Conservation (phyloP, 208 protist genomes). For the Phytomonas serpens region DNA sequence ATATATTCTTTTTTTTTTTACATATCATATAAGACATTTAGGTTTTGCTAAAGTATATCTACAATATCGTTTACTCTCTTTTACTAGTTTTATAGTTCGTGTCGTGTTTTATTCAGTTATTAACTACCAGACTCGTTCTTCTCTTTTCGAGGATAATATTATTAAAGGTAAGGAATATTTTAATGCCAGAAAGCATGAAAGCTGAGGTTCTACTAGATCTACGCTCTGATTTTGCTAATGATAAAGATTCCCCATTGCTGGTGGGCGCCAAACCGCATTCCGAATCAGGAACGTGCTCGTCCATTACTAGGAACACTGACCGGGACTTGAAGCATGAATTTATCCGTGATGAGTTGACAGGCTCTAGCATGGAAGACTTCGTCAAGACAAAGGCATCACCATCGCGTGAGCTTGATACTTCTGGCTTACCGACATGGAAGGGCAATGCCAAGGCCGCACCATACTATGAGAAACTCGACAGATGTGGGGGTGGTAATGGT, state of each 20-base stretch:
- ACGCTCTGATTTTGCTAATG: not conserved
- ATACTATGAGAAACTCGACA: not conserved
- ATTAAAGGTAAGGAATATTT: not conserved
- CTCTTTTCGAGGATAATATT: not conserved
- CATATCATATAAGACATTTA: slow-evolving; percentile 1
- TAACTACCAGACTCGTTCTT: slow-evolving; percentile 1
- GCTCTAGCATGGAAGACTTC: not conserved
- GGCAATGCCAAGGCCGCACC: not conserved
- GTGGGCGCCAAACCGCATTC: not conserved
- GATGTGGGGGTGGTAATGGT: not conserved
- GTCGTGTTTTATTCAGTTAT: slow-evolving; percentile 5
- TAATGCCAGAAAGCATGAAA: slow-evolving; percentile 6
- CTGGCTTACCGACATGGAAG: not conserved
- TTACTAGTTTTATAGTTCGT: slow-evolving; percentile 10
- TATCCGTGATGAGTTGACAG: not conserved
- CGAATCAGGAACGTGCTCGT: not conserved
- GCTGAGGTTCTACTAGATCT: not conserved
- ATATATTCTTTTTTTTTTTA: slow-evolving; percentile 14
- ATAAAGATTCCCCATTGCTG: not conserved
- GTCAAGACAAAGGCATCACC: not conserved
- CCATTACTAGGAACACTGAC: not conserved
- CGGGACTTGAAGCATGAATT: not conserved
- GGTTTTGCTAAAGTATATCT: not conserved
- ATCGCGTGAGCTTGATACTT: not conserved
- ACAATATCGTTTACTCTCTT: not conserved